These are phyloP conservation scores for Escovopsis weberi DNA, from an alignment of 2,329 filamentous ascomycete genomes.

Conservation along the genomic window DNA sequence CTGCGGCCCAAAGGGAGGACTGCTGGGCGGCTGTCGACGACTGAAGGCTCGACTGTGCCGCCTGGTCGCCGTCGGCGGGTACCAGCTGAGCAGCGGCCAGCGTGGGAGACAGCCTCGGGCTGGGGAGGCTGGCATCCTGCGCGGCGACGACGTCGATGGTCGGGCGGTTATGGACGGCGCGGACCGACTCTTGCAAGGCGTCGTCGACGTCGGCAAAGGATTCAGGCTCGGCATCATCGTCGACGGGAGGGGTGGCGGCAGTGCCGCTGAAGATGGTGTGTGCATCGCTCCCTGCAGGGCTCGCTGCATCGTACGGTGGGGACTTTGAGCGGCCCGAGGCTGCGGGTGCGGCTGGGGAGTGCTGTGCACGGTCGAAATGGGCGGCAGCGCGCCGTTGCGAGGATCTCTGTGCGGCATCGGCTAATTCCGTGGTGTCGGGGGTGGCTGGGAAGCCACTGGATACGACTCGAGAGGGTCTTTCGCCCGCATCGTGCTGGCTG, in stretches of 20 bases:
- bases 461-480: slow-evolving; percentile 11
- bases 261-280: slow-evolving; percentile 47
- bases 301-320: slow-evolving; percentile 30
- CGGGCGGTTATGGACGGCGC: slow-evolving; percentile 33
- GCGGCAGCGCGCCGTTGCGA: slow-evolving; percentile 26
- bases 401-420: slow-evolving; percentile 17
- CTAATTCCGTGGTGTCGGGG: slow-evolving; percentile 40
- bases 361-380: slow-evolving; percentile 26
- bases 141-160: slow-evolving; percentile 55
- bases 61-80: slow-evolving; percentile 30
- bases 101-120: slow-evolving; percentile 85
- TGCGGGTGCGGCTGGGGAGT: slow-evolving; percentile 33
- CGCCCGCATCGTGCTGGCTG: slow-evolving; percentile 12
- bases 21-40: slow-evolving; percentile 15
- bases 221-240: slow-evolving; percentile 58
- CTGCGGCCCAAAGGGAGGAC: slow-evolving; percentile 21
- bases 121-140: slow-evolving; percentile 85
- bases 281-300: slow-evolving; percentile 38
- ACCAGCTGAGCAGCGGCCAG: slow-evolving; percentile 53
- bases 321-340: slow-evolving; percentile 22
- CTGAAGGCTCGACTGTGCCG: slow-evolving; percentile 19
- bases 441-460: slow-evolving; percentile 32
- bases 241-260: slow-evolving; percentile 61
- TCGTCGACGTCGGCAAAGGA: slow-evolving; percentile 38
- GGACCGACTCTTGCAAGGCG: slow-evolving; percentile 30